Evolutionary conservation across 495 filamentous ascomycete genomes (phyloP).

Genomic region (Pyrenula aspistea): DNA sequence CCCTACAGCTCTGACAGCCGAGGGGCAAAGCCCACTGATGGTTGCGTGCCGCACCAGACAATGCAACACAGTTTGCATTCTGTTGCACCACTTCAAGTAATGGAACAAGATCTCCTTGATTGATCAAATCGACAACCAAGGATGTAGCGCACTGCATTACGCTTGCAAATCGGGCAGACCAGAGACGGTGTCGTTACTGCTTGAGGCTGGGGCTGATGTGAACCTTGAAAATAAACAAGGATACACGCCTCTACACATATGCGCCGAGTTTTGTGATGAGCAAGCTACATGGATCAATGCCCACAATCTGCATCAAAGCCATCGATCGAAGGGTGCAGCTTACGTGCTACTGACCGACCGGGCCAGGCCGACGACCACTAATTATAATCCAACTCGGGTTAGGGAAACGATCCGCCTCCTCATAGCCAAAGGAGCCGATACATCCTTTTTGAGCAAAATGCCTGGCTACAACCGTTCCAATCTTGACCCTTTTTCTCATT

Average conservation of each 20-base stretch:
- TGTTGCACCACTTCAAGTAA: background rate
- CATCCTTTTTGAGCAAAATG: background rate
- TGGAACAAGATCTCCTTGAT: background rate
- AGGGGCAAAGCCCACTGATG: background rate
- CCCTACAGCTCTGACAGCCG: background rate
- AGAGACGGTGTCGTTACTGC: constrained; percentile 1
- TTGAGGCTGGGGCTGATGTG: constrained; percentile 1
- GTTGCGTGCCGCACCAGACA: background rate
- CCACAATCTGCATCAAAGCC: background rate
- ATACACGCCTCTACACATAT: background rate
- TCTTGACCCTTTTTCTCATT: background rate
- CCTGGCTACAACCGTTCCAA: background rate
- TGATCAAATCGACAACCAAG: background rate
- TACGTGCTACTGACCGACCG: background rate
- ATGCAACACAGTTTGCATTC: background rate
- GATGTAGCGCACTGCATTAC: background rate
- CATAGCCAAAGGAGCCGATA: background rate
- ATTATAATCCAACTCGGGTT: background rate
- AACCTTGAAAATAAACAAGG: background rate
- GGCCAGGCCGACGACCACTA: background rate
- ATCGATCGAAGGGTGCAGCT: background rate
- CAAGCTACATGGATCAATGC: background rate
- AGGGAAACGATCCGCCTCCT: background rate
- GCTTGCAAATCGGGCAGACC: background rate
- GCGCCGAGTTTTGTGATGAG: background rate